A percentile compares a stretch with the other conserved stretches of the same genome.
These are phyloP conservation scores for Mycena filopes DNA, from an alignment of 768 basidiomycete species.

Conservation along the genomic window DNA sequence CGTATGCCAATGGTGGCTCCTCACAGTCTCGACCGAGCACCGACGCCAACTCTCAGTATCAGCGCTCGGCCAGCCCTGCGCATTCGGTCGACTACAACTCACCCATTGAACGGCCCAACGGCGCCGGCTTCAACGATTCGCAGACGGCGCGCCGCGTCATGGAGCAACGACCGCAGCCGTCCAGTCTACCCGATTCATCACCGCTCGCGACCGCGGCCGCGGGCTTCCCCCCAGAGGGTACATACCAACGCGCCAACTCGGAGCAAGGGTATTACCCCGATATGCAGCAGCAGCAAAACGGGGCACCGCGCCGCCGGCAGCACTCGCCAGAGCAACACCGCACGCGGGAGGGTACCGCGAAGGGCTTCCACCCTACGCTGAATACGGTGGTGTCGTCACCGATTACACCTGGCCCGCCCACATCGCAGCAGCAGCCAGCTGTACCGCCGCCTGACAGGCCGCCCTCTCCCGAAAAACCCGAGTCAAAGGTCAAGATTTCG, in stretches of 20 bases:
- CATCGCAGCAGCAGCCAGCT: slow-evolving; percentile 10
- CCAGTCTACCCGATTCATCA: slow-evolving; percentile 63
- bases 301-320: slow-evolving; percentile 51
- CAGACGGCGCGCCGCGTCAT: slow-evolving; percentile 53
- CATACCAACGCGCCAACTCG: slow-evolving; percentile 73
- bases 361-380: slow-evolving; percentile 73
- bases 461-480: slow-evolving; percentile 64
- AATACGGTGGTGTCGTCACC: slow-evolving; percentile 62
- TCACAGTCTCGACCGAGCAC: slow-evolving; percentile 30
- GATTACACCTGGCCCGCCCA: slow-evolving; percentile 48
- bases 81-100: slow-evolving; percentile 60
- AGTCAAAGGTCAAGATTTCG: slow-evolving; percentile 86
- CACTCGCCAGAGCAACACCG: slow-evolving; percentile 67
- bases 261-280: slow-evolving; percentile 87
- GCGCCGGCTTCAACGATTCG: slow-evolving; percentile 45
- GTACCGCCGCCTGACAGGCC: slow-evolving; percentile 56
- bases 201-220: slow-evolving; percentile 74
- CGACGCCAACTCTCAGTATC: slow-evolving; percentile 17
- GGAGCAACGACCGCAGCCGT: slow-evolving; percentile 54
- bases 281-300: slow-evolving; percentile 50
- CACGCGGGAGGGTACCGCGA: slow-evolving; percentile 61
- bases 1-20: slow-evolving; percentile 21
- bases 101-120: slow-evolving; percentile 51
- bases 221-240: slow-evolving; percentile 52
- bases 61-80: slow-evolving; percentile 58